Evolutionary conservation across 768 basidiomycete genomes (phyloP), one percentile per base, ranked within the genome.

Genomic region (Mycena belliarum): DNA sequence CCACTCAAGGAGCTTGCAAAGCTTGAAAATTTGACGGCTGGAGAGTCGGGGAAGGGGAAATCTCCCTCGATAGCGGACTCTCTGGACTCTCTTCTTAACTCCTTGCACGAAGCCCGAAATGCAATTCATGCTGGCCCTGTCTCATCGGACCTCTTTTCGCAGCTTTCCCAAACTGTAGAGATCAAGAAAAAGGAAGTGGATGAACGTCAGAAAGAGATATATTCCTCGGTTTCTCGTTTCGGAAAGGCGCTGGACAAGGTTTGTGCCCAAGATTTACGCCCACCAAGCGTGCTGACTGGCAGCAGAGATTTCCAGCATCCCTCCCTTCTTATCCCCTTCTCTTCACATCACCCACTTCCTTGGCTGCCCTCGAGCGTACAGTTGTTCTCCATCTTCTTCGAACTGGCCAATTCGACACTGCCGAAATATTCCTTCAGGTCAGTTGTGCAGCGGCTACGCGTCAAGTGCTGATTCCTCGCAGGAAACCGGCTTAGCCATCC

Each of bases 201-300:
- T 55, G 91, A 95, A 33, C 81, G 87, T 4, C 87, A 95, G 77
- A 98, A 95, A 71, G 94, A 95, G 64, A 80, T 93, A 32, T 92
- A 95, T 65, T 83, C 80, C 20, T 85, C 87, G 3, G 73, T 97
- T 10, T 82, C 86, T 25, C 84, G 84, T 63, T 78, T 95, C 35
- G 93, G 92, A 26, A 98, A 95, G 73, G 81, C 86, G 0, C 72
- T 98, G 69, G 96, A 98, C 68, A 98, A 97, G 88, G 96, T 91
- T 54, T 41, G 26, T 45, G 25, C 16, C 52, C 40, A 35, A 38
- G 11, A 18, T 20, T 37, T n/a, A n/a, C 5, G 15, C 6, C 5
- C 18, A 41, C 40, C 20, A 42, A 24, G 25, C n/a, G 20, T 45
- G 28, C 42, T 68, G 43, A 60, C 53, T 56, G 38, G 50, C 25